These are phyloP conservation scores for Pyrenochaeta sp. DNA, from an alignment of 2,329 filamentous ascomycete genomes.

Conservation along the genomic window DNA sequence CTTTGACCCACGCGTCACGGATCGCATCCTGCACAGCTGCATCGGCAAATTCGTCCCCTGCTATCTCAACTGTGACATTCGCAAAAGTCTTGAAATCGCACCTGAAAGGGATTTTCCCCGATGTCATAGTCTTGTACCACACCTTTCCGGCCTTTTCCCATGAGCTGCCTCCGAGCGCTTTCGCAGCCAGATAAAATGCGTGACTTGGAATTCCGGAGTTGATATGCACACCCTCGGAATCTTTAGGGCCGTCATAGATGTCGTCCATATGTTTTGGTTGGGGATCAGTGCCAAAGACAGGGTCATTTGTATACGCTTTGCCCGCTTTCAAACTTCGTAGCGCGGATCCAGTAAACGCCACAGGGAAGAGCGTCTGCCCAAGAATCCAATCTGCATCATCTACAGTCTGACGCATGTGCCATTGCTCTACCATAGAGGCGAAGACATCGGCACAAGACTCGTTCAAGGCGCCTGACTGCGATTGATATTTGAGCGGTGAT, in stretches of 20 bases:
- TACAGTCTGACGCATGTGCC: constrained; percentile 47
- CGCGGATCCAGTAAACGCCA: constrained; percentile 61
- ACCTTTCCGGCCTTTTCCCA: constrained; percentile 41
- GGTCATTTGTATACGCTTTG: constrained; percentile 57
- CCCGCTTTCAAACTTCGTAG: constrained; percentile 64
- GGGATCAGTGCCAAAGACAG: constrained; percentile 53
- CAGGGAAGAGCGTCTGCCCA: constrained; percentile 62
- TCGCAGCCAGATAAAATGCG: constrained; percentile 62
- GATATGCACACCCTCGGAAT: constrained; percentile 29
- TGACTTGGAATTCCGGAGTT: constrained; percentile 67
- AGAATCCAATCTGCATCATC: constrained; percentile 64
- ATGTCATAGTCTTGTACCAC: constrained; percentile 22
- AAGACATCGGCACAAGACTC: constrained; percentile 67
- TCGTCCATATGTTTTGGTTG: constrained; percentile 48
- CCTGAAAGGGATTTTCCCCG: not conserved
- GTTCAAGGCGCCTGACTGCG: constrained; percentile 64
- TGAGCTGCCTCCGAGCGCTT: constrained; percentile 61
- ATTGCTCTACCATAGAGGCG: constrained; percentile 66
- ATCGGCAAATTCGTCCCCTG: not conserved
- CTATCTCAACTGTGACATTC: constrained; percentile 4
- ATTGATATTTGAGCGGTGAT: constrained; percentile 60
- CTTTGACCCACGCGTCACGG: constrained; percentile 4
- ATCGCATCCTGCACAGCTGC: not conserved
- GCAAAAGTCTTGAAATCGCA: constrained; percentile 6
- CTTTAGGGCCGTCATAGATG: not conserved